Evolutionary conservation across 1,284 basidiomycete genomes (phyloP), one percentile per base, ranked within the genome.

Genomic region (Apiotrichum mycotoxinovorans): DNA sequence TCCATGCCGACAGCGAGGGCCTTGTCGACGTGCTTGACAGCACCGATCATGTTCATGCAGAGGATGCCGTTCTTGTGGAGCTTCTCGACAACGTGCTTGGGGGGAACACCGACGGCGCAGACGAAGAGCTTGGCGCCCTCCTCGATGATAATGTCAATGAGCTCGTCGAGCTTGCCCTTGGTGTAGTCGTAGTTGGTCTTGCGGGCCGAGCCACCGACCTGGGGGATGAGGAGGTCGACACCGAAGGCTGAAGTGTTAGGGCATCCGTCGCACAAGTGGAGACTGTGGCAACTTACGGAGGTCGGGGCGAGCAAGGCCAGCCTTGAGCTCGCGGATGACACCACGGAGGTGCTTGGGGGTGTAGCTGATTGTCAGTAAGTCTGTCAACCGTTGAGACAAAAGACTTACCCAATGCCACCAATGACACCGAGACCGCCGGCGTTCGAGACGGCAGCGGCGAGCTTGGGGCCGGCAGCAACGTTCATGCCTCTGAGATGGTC

Each of bases 1-100:
- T 94, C 91, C 38, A 87, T 86, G 49, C 91, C 91, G 35, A 80
- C 86, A 14, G 81, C 86, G 35, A 92, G 81, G 8, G 90, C 90
- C 73, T 90, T 90, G 48, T 78, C 63, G 43, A 89, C 88, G 74
- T 92, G 90, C 74, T 90, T 92, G 9, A 88, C 88, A 72, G 89
- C 87, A 15, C 90, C 91, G 62, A 95, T 86, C 89, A 93, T 93
- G 69, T 92, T 92, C 88, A 91, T 90, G 61, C 91, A 81, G 37
- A 84, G 81, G 61, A 93, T 91, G 14, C 87, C 85, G 12, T 87
- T 87, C 63, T 82, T 78, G 79, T 93, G 91, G 38, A 93, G 80
- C 66, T 80, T 83, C 38, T 91, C 87, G 35, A 93, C 88, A 30
- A 82, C 85, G 60, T 83, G 80, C 66, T 82, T 83, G 9, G 91